Conservation (phyloP, 768 basidiomycete species). For the Kwoniella pini region DNA sequence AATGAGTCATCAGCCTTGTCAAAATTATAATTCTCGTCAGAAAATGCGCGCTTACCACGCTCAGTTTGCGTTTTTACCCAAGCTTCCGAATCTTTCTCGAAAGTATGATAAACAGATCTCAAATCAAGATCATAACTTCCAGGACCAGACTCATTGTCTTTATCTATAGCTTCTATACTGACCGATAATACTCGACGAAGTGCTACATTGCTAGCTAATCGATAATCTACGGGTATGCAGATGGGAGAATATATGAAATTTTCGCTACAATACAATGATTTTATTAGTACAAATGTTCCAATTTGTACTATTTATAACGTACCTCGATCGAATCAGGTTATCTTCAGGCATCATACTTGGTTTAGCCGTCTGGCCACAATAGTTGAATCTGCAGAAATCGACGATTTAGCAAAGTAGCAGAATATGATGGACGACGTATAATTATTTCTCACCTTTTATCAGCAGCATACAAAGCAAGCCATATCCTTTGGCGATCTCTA, state of each 20-base stretch:
- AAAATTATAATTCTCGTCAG: not conserved
- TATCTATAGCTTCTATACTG: slow-evolving; percentile 15
- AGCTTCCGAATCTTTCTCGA: slow-evolving; percentile 9
- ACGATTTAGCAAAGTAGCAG: not conserved
- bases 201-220: slow-evolving; percentile 10
- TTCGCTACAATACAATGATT: slow-evolving; percentile 7
- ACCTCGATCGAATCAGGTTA: slow-evolving; percentile 11
- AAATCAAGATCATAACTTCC: slow-evolving; percentile 3
- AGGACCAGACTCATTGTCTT: slow-evolving; percentile 11
- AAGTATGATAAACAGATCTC: slow-evolving; percentile 1
- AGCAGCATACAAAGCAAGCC: slow-evolving; percentile 13
- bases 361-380: slow-evolving; percentile 17
- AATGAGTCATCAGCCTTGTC: not conserved
- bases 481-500: slow-evolving; percentile 12
- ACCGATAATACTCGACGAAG: slow-evolving; percentile 4
- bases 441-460: slow-evolving; percentile 6
- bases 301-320: not conserved
- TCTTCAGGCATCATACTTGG: slow-evolving; percentile 21
- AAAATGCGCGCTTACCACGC: slow-evolving; percentile 5
- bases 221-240: slow-evolving; percentile 6
- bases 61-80: slow-evolving; percentile 10
- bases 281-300: not conserved
- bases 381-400: slow-evolving; percentile 10
- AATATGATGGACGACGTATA: not conserved
- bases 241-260: slow-evolving; percentile 5